Conservation (phyloP, 306 rosid species). For the Prosopis cineraria region DNA sequence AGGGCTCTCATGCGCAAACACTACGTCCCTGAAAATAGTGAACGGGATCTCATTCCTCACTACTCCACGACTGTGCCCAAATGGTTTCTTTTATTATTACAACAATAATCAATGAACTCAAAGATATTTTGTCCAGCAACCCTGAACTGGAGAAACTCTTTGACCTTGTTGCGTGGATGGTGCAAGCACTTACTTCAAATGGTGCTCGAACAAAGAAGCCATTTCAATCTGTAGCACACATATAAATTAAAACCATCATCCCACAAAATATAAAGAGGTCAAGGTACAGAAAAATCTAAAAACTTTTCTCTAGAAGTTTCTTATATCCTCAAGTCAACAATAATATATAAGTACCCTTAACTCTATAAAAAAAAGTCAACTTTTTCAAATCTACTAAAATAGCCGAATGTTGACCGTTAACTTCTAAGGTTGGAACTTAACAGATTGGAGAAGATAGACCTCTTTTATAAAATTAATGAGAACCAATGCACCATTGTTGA, state of each 20-base stretch:
- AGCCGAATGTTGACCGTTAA: too few species aligned
- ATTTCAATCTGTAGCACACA: conserved; percentile 77
- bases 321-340: too few species aligned
- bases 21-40: neutral
- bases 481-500: too few species aligned
- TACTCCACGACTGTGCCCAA: neutral
- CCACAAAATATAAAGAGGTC: too few species aligned
- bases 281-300: too few species aligned
- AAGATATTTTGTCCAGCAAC: neutral
- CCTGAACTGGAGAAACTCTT: neutral
- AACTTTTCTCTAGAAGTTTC: too few species aligned
- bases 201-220: conserved; percentile 90
- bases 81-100: neutral
- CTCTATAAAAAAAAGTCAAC: too few species aligned
- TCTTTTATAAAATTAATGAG: too few species aligned
- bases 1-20: neutral
- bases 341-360: too few species aligned
- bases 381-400: too few species aligned
- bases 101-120: neutral
- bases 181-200: conserved; percentile 58
- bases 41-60: neutral
- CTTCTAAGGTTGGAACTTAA: too few species aligned
- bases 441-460: too few species aligned
- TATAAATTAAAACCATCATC: conserved; percentile 24
- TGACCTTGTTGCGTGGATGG: conserved; percentile 1